Evolutionary conservation across 768 basidiomycete genomes (phyloP), one percentile per base, ranked within the genome.

Genomic region (Hortiboletus campestris): DNA sequence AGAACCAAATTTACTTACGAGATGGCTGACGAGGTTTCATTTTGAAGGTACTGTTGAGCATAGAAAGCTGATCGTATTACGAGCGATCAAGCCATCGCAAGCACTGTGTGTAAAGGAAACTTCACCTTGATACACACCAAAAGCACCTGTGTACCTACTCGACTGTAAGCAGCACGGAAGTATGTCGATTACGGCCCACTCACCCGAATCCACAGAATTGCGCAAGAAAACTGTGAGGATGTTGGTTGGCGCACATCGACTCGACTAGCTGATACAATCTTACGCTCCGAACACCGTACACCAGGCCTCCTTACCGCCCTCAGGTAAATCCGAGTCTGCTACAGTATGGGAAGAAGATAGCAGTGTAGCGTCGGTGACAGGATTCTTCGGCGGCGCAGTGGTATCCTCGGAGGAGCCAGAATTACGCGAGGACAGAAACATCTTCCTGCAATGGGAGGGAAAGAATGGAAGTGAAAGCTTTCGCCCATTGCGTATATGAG

Each of bases 61-160:
- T 67, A 69, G 16, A 61, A 69, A 9, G 63, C 65, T 69, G n/a
- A 13, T 49, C 16, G 10, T 16, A 14, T 39, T 29, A 1, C 3
- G 12, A 19, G 1, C 1, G 13, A 43, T 56, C 45, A 36, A 49
- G 7, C 8, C 7, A 28, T 43, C 13, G 14, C 39, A 25, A 34
- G 7, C 8, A 3, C 2, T 31, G 1, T 28, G 12, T 12, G 39
- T 14, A 25, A 36, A 12, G 32, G 16, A 46, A 19, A 39, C 0
- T 31, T 1, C 31, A 65, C 67, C 61, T 55, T 69, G 69, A 53
- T 71, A 70, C 28, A 71, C 69, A 17, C 68, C 68, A 34, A 68
- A 69, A 6, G 68, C 19, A 38, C 1, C 46, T 1, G 47, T 46
- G 46, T 71, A 70, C 13, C 63, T 65, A 19, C 8, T 36, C 12